Evolutionary conservation across 164 flowering plant species (phyloP), one percentile per base, ranked within the genome.

Genomic region (Santalum album): DNA sequence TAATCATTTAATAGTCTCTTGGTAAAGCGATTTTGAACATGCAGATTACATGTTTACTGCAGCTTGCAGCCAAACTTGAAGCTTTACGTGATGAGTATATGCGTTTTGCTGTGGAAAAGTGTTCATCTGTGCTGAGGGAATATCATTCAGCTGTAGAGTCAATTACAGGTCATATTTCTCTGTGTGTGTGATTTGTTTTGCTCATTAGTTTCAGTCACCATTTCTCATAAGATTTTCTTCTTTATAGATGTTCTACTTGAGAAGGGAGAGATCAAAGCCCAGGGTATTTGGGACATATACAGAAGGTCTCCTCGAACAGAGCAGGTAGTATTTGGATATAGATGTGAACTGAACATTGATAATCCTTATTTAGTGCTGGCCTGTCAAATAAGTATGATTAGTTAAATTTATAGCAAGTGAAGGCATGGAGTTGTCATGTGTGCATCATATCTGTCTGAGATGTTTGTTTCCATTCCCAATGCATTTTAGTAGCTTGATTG

Each of bases 31-130:
- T 12, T 38, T 14, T 9, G 3, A 38, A 38, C 42, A 38, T 11
- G 46, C 22, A 42, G 25, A 19, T 14, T 1, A 19, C 38, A 35
- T 45, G 21, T 49, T 49, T 46, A 16, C 23, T 54, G 54, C 80
- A 91, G 98, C 94, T 92, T 56, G 84, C 80, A 55, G 61, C 91
- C 58, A 92, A 92, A 73, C 76, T 92, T 60, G 91, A 92, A 74
- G 96, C 96, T 48, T 90, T 92, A 25, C 75, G 89, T 53, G 95
- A 80, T 54, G 98, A 88, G 65, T 92, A 83, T 69, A 77, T 92
- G 91, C 90, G 94, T 54, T 92, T 76, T 82, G 78, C 95, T 38
- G 78, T 77, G 52, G 87, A 78, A 23, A 87, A 76, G 63, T 89
- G 96, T 65, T 68, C 78, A 25, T 76, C 94, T 44, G 80, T 89